phyloP scores from a whole-genome alignment of 345 rosid species.

The Boechera retrofracta region DNA sequence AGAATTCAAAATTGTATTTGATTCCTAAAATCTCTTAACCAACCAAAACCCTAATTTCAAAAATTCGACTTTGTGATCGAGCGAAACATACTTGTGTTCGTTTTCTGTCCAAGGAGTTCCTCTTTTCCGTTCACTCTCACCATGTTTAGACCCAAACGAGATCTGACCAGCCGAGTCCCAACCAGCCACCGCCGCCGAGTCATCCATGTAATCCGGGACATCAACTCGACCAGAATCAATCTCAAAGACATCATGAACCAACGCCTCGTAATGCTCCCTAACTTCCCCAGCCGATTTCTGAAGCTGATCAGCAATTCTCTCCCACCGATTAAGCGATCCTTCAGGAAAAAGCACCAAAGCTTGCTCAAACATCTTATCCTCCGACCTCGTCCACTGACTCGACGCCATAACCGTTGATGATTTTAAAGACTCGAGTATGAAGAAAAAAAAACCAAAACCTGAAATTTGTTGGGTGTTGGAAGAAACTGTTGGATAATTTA shows the following conservation, averaged over 20 bases:
- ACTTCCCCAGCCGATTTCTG: constrained; percentile 59
- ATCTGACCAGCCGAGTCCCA: constrained; percentile 54
- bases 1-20: background rate
- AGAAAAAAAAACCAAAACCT: background rate
- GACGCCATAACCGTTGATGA: constrained; percentile 34
- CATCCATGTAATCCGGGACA: constrained; percentile 64
- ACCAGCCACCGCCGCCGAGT: constrained; percentile 27
- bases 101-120: constrained; percentile 65
- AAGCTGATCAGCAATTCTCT: constrained; percentile 54
- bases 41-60: constrained; percentile 36
- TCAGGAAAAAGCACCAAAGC: constrained; percentile 67
- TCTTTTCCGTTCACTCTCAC: constrained; percentile 65
- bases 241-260: constrained; percentile 64
- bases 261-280: constrained; percentile 58
- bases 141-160: constrained; percentile 45
- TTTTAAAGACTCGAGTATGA: background rate
- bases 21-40: background rate
- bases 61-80: too few species aligned
- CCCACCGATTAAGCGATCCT: constrained; percentile 67
- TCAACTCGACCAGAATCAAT: constrained; percentile 75
- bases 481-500: constrained; percentile 32
- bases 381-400: constrained; percentile 59
- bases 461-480: constrained; percentile 36
- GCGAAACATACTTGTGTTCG: constrained; percentile 44
- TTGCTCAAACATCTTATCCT: constrained; percentile 77